Evolutionary conservation across 1,284 basidiomycete species (phyloP).

Genomic region (Ustanciosporium gigantosporum): DNA sequence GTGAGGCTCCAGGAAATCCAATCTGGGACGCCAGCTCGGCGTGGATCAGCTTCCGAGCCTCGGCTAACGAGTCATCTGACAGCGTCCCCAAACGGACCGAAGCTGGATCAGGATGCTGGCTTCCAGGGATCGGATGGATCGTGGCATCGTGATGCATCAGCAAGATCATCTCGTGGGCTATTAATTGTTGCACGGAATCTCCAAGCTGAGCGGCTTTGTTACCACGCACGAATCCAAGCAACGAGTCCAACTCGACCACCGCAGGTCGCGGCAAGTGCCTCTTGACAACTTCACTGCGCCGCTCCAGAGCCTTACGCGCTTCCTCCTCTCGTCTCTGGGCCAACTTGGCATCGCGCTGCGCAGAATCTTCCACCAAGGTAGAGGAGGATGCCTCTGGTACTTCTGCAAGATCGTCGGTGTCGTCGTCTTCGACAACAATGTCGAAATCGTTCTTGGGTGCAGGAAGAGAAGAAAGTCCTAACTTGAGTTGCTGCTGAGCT

Average conservation of each 20-base stretch:
- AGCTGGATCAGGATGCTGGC: conserved; percentile 75
- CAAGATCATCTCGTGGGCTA: conserved; percentile 78
- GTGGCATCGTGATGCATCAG: conserved; percentile 88
- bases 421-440: conserved; percentile 73
- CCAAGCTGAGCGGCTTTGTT: neutral
- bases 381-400: conserved; percentile 2
- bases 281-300: conserved; percentile 81
- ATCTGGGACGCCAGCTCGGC: conserved; percentile 76
- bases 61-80: conserved; percentile 74
- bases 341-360: conserved; percentile 82
- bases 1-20: conserved; percentile 81
- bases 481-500: conserved; percentile 68
- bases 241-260: conserved; percentile 73
- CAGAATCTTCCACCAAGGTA: conserved; percentile 70
- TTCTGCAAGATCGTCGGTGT: conserved; percentile 8
- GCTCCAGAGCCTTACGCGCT: conserved; percentile 72
- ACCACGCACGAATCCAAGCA: conserved; percentile 65
- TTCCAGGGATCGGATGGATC: conserved; percentile 81
- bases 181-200: conserved; percentile 68
- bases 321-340: conserved; percentile 71
- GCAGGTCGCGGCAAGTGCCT: conserved; percentile 81
- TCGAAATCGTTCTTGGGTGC: conserved; percentile 98
- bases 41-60: conserved; percentile 76
- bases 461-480: conserved; percentile 82
- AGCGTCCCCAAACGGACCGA: conserved; percentile 76